Percentiles rank a stretch among this genome's conserved stretches.
These are phyloP conservation scores for Cenchrus purpureus DNA, from an alignment of 176 grass and related monocot species.

Conservation along the genomic window DNA sequence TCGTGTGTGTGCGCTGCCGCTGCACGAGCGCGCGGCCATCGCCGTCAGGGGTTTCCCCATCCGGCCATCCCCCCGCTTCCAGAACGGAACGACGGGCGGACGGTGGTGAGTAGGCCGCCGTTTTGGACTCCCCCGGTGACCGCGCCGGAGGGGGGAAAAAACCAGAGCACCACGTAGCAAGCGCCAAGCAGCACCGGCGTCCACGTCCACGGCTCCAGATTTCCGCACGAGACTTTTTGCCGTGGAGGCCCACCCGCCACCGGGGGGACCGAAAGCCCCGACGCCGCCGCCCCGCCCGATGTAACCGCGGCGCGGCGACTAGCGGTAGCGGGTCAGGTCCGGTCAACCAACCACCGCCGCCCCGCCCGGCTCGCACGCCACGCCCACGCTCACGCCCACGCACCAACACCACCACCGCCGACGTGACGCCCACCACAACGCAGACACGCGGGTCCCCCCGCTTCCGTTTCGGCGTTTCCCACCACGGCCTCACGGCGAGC, in stretches of 20 bases:
- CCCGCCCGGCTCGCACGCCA: neutral
- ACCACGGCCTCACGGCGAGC: no score
- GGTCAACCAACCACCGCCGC: conserved; percentile 23
- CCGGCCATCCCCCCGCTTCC: neutral
- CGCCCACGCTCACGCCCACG: neutral
- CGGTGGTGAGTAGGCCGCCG: neutral
- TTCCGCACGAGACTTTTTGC: neutral
- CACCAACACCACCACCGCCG: neutral
- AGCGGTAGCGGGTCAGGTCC: neutral
- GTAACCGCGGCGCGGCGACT: neutral
- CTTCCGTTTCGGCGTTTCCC: neutral
- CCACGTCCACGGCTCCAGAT: neutral
- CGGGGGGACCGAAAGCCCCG: neutral
- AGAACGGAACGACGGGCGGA: neutral
- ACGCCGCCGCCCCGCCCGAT: neutral
- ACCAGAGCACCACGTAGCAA: neutral
- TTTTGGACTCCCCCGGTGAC: neutral
- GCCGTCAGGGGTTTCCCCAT: neutral
- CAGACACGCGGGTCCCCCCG: no score
- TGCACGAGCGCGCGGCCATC: neutral
- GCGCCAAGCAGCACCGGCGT: neutral
- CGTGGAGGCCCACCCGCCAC: neutral
- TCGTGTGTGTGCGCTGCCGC: no score
- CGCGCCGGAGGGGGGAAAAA: neutral
- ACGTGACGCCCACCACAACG: conserved; percentile 48